Base-by-base conservation (phyloP, 371 early-diverging fungal species). In the Mucor lusitanicus region DNA sequence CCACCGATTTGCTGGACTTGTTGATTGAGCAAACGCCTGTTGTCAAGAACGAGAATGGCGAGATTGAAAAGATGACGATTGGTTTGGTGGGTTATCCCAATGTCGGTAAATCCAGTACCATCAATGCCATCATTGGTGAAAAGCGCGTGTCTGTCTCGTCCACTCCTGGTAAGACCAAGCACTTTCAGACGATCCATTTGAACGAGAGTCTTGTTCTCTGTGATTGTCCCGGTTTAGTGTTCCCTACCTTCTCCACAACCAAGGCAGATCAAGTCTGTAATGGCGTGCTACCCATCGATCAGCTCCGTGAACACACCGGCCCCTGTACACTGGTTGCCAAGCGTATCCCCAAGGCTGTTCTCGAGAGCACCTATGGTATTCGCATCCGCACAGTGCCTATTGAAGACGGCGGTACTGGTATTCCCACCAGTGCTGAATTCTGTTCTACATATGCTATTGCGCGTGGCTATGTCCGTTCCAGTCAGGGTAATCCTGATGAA, bases 101-200 rank as follows among this genome's bases (percentile, higher is more conserved):
- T 81, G 99, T 99, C 44, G 99, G 99, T 75, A 99, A 99, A 85
- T 96, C 97, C n/a, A 97, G 97, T 59, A 99, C 99, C 7, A 95
- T 99, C 76, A 99, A 99, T 86, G 94, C 99, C 1, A 84, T 99
- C 56, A 88, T 97, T 61, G 97, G 99, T 19, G 88, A 93, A 59
- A 99, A 99, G 75, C 89, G 91, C 59, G 99, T 99, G 13, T 92
- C 96, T 25, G 99, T 99, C 21, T 94, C 96, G 13, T 87, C 98
- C 25, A 99, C 99, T n/a, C 99, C 99, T 9, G 99, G 99, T 67
- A 99, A 99, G 80, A 99, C 99, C 64, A 99, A 99, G 86, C 97
- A 98, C 77, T 98, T 99, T 82, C 99, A 99, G 77, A 94, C 95
- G 17, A 87, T 95, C 59, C 93, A 94, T 58, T 84, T 99, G 73